Conservation (phyloP, 2,329 filamentous ascomycete species). For the Colletotrichum cereale region DNA sequence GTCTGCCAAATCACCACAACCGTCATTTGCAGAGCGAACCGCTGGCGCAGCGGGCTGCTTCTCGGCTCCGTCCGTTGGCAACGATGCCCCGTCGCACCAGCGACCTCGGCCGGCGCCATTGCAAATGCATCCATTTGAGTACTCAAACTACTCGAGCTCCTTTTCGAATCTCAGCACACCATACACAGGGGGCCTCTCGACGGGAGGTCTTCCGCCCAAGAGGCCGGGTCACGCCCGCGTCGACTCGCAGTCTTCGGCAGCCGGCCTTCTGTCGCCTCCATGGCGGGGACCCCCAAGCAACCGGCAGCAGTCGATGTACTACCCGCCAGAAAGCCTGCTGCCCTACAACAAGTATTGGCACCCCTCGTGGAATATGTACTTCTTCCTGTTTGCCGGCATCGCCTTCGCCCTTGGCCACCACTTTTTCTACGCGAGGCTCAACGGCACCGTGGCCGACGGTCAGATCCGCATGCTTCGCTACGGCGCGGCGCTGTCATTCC, state of each 20-base stretch:
- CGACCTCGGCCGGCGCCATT: slow-evolving; percentile 35
- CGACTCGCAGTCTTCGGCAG: slow-evolving; percentile 31
- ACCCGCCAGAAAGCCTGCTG: slow-evolving; percentile 24
- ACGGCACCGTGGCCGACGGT: slow-evolving; percentile 48
- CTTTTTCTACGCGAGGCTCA: slow-evolving; percentile 49
- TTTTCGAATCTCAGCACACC: slow-evolving; percentile 28
- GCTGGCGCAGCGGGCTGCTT: slow-evolving; percentile 29
- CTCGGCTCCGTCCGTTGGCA: slow-evolving; percentile 7
- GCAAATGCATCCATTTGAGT: slow-evolving; percentile 32
- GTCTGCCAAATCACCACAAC: slow-evolving; percentile 15
- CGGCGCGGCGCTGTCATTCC: slow-evolving; percentile 52
- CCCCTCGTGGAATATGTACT: slow-evolving; percentile 51
- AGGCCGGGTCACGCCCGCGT: slow-evolving; percentile 23
- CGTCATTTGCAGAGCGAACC: slow-evolving; percentile 25
- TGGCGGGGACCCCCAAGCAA: slow-evolving; percentile 8
- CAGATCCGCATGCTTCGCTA: slow-evolving; percentile 53
- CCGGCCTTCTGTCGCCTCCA: slow-evolving; percentile 32
- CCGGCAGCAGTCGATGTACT: slow-evolving; percentile 25
- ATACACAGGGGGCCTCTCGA: slow-evolving; percentile 19
- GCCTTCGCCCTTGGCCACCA: slow-evolving; percentile 51
- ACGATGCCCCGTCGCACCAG: not conserved
- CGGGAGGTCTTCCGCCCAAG: slow-evolving; percentile 13
- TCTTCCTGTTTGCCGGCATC: slow-evolving; percentile 50
- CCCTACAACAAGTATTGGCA: slow-evolving; percentile 50
- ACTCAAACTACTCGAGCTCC: slow-evolving; percentile 33